Evolutionary conservation across 116 monocot genomes (phyloP).

Genomic region (Papilionanthe hybrid): DNA sequence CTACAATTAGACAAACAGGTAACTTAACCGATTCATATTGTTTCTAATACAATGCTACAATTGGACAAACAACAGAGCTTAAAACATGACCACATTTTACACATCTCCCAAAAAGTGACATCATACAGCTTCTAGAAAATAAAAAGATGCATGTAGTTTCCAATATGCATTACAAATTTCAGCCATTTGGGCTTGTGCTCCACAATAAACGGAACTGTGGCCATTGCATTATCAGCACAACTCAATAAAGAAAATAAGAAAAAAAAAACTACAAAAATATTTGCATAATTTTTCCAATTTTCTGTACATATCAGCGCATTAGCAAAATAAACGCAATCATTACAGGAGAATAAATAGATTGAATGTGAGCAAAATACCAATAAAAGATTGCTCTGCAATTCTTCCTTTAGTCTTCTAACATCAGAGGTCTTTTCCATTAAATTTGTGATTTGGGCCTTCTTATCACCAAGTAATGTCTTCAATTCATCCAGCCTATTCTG

Average conservation of each 20-base stretch:
- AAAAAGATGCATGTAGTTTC: no score
- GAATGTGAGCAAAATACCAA: constrained; percentile 32
- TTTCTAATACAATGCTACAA: no score
- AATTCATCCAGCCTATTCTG: constrained; percentile 61
- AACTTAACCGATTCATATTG: no score
- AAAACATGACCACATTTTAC: no score
- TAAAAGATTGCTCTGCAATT: constrained; percentile 62
- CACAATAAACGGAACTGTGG: neutral
- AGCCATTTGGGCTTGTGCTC: no score
- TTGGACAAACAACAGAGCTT: no score
- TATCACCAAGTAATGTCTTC: constrained; percentile 33
- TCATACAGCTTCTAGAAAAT: no score
- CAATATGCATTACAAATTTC: no score
- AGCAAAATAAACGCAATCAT: neutral
- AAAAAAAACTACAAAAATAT: neutral
- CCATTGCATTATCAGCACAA: neutral
- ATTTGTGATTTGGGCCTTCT: constrained; percentile 55
- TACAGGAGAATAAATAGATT: neutral
- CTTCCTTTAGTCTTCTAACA: constrained; percentile 70
- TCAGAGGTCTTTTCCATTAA: constrained; percentile 81
- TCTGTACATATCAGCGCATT: neutral
- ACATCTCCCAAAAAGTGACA: no score
- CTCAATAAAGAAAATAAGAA: neutral
- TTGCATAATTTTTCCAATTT: neutral
- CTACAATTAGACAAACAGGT: no score